phyloP scores from a whole-genome alignment of 2,329 filamentous ascomycete genomes.

The Hypoxylon sp. region DNA sequence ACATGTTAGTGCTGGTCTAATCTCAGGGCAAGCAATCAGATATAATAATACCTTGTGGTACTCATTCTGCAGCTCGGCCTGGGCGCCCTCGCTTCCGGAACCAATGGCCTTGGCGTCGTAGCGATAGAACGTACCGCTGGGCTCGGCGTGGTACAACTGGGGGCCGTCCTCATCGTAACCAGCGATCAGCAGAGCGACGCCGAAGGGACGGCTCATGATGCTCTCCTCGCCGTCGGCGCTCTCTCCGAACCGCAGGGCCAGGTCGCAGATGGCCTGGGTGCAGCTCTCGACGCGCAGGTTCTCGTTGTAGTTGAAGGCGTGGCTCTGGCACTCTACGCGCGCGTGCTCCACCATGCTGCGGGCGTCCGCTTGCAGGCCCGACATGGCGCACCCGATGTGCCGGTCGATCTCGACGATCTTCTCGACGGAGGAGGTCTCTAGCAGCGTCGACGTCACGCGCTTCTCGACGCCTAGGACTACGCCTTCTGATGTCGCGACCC shows the following conservation, averaged over 20 bases:
- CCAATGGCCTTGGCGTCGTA: slow-evolving; percentile 99
- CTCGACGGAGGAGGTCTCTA: slow-evolving; percentile 97
- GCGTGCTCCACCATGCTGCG: slow-evolving; percentile 99
- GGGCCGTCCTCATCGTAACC: slow-evolving; percentile 98
- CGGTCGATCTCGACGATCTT: slow-evolving; percentile 99
- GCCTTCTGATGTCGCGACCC: slow-evolving; percentile 94
- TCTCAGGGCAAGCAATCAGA: background rate
- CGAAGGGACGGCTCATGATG: slow-evolving; percentile 98
- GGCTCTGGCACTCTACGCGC: slow-evolving; percentile 96
- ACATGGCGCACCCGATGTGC: slow-evolving; percentile 99
- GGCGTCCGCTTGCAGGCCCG: slow-evolving; percentile 95
- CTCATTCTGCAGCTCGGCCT: slow-evolving; percentile 98
- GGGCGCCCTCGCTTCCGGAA: slow-evolving; percentile 95
- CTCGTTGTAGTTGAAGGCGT: slow-evolving; percentile 98
- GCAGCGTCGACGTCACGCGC: slow-evolving; percentile 96
- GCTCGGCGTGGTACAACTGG: slow-evolving; percentile 97
- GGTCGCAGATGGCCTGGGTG: slow-evolving; percentile 98
- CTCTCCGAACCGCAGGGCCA: slow-evolving; percentile 96
- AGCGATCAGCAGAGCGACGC: slow-evolving; percentile 95
- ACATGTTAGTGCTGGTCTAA: background rate
- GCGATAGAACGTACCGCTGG: slow-evolving; percentile 97
- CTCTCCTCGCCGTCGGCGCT: slow-evolving; percentile 98
- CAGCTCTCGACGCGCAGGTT: slow-evolving; percentile 95
- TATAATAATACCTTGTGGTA: slow-evolving; percentile 82
- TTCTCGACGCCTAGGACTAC: slow-evolving; percentile 99